Conservation (phyloP, 139 green algal species). For the Coelastrella sp. region DNA sequence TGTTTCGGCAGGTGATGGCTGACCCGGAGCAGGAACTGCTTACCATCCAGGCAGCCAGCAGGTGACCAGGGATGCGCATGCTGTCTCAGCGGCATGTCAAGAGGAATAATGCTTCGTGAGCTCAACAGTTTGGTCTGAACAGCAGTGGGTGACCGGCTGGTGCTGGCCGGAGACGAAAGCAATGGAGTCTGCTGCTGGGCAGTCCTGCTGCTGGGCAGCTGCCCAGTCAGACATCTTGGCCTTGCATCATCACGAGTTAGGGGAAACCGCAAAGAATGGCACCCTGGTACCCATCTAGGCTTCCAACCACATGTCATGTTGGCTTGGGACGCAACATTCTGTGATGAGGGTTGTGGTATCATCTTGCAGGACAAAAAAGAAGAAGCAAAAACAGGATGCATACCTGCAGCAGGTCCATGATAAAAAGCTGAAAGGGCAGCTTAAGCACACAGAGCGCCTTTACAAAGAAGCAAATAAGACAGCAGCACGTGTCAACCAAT, state of each 20-base stretch:
- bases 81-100: too few species aligned
- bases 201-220: not conserved
- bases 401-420: constrained; percentile 71
- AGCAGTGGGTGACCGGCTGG: too few species aligned
- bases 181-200: not conserved
- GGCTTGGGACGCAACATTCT: not conserved
- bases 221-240: not conserved
- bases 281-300: too few species aligned
- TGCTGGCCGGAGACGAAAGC: too few species aligned
- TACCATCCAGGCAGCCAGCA: constrained; percentile 22
- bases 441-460: constrained; percentile 75
- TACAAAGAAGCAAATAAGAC: constrained; percentile 67
- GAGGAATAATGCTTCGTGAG: too few species aligned
- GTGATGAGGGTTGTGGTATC: not conserved
- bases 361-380: constrained; percentile 27
- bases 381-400: constrained; percentile 42
- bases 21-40: constrained; percentile 39
- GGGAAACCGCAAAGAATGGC: too few species aligned
- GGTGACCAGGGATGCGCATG: not conserved
- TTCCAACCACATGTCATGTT: not conserved
- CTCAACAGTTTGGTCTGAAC: too few species aligned
- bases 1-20: not conserved
- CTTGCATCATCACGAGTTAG: not conserved
- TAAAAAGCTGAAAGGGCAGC: constrained; percentile 89
- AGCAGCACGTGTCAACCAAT: constrained; percentile 75